Percentiles rank a stretch among this genome's conserved stretches.
Evolutionary conservation across 1,139 yeast genomes (phyloP).

Genomic region (Hyphopichia khmerensis): DNA sequence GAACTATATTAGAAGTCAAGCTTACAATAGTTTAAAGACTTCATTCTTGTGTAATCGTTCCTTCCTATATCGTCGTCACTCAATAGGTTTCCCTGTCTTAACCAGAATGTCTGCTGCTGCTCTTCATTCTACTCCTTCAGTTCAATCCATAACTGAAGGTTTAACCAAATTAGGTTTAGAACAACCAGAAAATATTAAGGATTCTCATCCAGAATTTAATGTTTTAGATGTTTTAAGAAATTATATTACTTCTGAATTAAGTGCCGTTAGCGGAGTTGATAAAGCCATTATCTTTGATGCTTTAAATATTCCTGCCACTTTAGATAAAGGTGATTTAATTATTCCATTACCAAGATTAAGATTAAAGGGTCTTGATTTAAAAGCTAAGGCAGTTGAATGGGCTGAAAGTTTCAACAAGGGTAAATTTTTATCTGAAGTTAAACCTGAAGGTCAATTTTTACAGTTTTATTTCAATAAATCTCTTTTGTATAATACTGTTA

Average conservation of each 20-base stretch:
- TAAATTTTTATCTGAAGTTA: slow-evolving; percentile 64
- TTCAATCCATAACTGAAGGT: slow-evolving; percentile 34
- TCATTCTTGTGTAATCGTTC: neutral
- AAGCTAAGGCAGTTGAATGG: slow-evolving; percentile 83
- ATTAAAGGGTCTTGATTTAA: slow-evolving; percentile 82
- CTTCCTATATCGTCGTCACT: neutral
- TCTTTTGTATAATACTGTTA: slow-evolving; percentile 64
- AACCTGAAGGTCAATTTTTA: slow-evolving; percentile 86
- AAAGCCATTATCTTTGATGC: slow-evolving; percentile 73
- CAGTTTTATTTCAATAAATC: slow-evolving; percentile 80
- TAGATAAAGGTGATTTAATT: slow-evolving; percentile 90
- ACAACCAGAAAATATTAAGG: slow-evolving; percentile 25
- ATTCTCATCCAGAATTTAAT: slow-evolving; percentile 68
- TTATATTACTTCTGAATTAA: slow-evolving; percentile 78
- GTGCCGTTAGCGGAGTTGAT: slow-evolving; percentile 71
- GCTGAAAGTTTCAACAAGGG: slow-evolving; percentile 68
- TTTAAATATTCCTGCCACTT: slow-evolving; percentile 80
- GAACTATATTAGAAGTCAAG: neutral
- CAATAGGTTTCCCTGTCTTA: neutral
- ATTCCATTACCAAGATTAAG: slow-evolving; percentile 93
- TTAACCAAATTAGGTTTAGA: slow-evolving; percentile 38
- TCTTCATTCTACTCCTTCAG: slow-evolving; percentile 4
- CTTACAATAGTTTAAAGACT: neutral
- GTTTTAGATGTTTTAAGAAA: slow-evolving; percentile 84
- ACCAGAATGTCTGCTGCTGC: neutral